These are phyloP conservation scores for Pseudoturritis turrita DNA, from an alignment of 345 rosid genomes.

Conservation along the genomic window DNA sequence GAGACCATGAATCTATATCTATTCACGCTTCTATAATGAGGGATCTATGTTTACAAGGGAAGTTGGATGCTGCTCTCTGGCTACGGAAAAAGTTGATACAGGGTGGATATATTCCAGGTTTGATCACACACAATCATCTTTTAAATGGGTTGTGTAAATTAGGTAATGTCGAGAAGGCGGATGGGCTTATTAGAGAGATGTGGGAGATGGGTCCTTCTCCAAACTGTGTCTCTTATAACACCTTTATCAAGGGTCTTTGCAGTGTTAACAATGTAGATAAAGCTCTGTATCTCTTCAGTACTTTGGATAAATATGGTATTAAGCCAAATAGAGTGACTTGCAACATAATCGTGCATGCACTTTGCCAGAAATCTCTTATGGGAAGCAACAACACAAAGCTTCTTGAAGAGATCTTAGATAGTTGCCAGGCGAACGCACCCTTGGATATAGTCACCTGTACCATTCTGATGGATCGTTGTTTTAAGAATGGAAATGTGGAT, in stretches of 20 bases:
- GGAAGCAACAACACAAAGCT: constrained; percentile 43
- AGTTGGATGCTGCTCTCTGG: constrained; percentile 62
- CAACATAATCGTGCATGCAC: constrained; percentile 57
- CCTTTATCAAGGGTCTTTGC: constrained; percentile 57
- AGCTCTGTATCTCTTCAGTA: constrained; percentile 47
- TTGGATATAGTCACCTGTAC: constrained; percentile 51
- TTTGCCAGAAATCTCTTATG: constrained; percentile 56
- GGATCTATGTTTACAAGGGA: constrained; percentile 55
- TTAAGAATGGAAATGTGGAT: constrained; percentile 50
- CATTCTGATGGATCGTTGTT: constrained; percentile 64
- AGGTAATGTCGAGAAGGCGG: constrained; percentile 50
- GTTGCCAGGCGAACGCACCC: constrained; percentile 28
- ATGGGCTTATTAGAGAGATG: constrained; percentile 62
- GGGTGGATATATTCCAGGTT: constrained; percentile 51
- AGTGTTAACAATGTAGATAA: constrained; percentile 43
- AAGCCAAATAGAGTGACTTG: constrained; percentile 58
- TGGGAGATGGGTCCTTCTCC: constrained; percentile 61
- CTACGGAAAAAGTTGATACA: constrained; percentile 50
- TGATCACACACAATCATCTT: constrained; percentile 62
- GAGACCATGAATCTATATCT: constrained; percentile 24
- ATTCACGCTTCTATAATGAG: constrained; percentile 34
- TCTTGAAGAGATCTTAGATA: constrained; percentile 42
- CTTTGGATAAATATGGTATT: constrained; percentile 48
- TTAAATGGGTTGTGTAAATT: constrained; percentile 53
- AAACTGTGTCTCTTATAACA: constrained; percentile 58